These are phyloP conservation scores for Microbotryum violaceum DNA, from an alignment of 1,284 basidiomycete species.

Conservation along the genomic window DNA sequence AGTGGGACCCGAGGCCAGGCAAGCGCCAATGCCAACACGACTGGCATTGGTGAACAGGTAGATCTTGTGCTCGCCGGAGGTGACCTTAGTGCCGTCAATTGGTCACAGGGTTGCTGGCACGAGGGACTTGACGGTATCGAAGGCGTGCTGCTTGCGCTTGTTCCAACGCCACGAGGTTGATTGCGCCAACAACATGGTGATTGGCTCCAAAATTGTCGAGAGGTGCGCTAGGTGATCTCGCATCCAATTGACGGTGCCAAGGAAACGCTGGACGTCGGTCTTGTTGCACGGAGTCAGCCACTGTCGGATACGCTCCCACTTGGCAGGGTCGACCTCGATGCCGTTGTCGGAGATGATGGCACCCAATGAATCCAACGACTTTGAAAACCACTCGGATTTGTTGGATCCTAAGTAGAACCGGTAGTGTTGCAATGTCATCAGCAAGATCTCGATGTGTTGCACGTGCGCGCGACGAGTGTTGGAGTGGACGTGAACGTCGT, in stretches of 20 bases:
- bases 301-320: constrained; percentile 31
- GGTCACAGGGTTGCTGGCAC: too few species aligned
- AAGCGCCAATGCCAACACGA: too few species aligned
- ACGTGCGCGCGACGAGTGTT: constrained; percentile 38
- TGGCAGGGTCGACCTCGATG: constrained; percentile 36
- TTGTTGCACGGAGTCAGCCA: constrained; percentile 38
- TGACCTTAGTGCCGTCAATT: too few species aligned
- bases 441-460: constrained; percentile 35
- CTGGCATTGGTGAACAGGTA: too few species aligned
- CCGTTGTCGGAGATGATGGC: constrained; percentile 38
- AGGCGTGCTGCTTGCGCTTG: too few species aligned
- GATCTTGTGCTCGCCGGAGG: too few species aligned
- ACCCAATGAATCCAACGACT: too few species aligned
- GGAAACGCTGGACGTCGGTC: constrained; percentile 45
- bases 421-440: constrained; percentile 29
- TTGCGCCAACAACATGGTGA: constrained; percentile 36
- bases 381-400: constrained; percentile 35
- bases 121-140: too few species aligned
- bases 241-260: constrained; percentile 46
- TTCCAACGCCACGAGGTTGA: too few species aligned
- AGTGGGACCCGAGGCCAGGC: too few species aligned
- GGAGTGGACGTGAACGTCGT: constrained; percentile 42
- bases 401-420: constrained; percentile 33
- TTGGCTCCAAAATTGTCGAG: constrained; percentile 23
- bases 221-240: constrained; percentile 44